Percentiles rank a stretch among this genome's conserved stretches.
phyloP scores from a whole-genome alignment of 1,139 yeast genomes.

The Protomyces lactucae-debilis region DNA sequence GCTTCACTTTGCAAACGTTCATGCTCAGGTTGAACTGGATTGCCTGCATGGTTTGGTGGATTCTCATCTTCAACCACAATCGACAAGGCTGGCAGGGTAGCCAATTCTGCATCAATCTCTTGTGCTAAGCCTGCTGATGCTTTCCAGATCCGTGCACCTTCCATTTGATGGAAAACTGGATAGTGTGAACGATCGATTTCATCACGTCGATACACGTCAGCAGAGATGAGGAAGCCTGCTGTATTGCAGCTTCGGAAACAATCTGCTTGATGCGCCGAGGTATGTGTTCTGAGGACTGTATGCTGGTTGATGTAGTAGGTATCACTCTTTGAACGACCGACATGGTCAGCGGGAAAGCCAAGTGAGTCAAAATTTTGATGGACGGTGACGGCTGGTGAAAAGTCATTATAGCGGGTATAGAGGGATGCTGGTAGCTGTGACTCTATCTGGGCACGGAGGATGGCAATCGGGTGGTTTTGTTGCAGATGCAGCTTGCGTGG shows the following conservation, averaged over 20 bases:
- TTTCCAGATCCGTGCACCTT: slow-evolving; percentile 88
- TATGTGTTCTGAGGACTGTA: slow-evolving; percentile 78
- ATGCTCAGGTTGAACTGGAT: slow-evolving; percentile 81
- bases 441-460: slow-evolving; percentile 69
- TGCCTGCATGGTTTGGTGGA: slow-evolving; percentile 52
- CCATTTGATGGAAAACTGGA: slow-evolving; percentile 97
- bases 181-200: slow-evolving; percentile 94
- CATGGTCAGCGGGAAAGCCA: slow-evolving; percentile 88
- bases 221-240: slow-evolving; percentile 87
- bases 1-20: slow-evolving; percentile 61
- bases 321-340: slow-evolving; percentile 87
- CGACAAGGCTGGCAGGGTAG: slow-evolving; percentile 44
- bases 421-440: slow-evolving; percentile 46
- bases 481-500: slow-evolving; percentile 70
- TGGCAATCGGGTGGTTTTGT: slow-evolving; percentile 82
- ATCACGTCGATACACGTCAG: slow-evolving; percentile 93
- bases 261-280: slow-evolving; percentile 80
- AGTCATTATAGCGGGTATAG: slow-evolving; percentile 73
- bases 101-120: slow-evolving; percentile 39
- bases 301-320: slow-evolving; percentile 80
- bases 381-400: slow-evolving; percentile 76
- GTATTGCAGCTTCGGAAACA: slow-evolving; percentile 56
- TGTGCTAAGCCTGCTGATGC: slow-evolving; percentile 43
- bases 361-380: slow-evolving; percentile 83
- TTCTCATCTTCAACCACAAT: slow-evolving; percentile 71